Base-by-base conservation (phyloP, 2,329 filamentous ascomycete genomes). In the Aspergillus clavatus region DNA sequence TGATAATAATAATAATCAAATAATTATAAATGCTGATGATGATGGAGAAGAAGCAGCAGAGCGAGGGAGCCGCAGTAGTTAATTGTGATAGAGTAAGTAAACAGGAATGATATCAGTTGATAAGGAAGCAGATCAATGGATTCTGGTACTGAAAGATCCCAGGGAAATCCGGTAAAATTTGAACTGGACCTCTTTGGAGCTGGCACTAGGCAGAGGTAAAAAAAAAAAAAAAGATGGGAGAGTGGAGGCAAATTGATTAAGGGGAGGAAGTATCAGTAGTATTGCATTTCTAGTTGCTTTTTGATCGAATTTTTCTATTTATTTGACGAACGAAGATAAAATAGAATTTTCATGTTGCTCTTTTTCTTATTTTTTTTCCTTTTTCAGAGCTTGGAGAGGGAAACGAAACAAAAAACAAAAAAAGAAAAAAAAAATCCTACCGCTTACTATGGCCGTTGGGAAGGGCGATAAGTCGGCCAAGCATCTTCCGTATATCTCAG, bases 71-170 rank as follows among this genome's bases (percentile, higher is more conserved):
- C 14, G n/a, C 29, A 33, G 12, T 33, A 39, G 52, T 43, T 45
- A 40, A 46, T 24, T 22, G 37, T 26, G 35, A 38, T 38, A 42
- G 43, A 41, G 38, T 38, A 49, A 48, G 23, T 24, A 29, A 50
- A 46, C 42, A 54, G 42, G 44, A 39, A 42, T 45, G 36, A 41
- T 31, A 39, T n/a, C 29, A 33, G 18, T 10, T 33, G 29, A 33
- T 33, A 52, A 47, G 47, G 47, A 16, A 18, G 29, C 14, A 33
- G 29, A 33, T 33, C 50, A 47, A 41, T 42, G 47, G 49, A 46
- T n/a, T n/a, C n/a, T n/a, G n/a, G n/a, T n/a, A n/a, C n/a, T n/a
- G n/a, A 16, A 33, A 6, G 7, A 33, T 5, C 7, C 29, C n/a
- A n/a, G 18, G 29, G 14, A 18, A 33, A 33, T 18, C 29, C 14